Percentiles rank a stretch among this genome's conserved stretches.
These are phyloP conservation scores for Rhodotorula sphaerocarpa DNA, from an alignment of 768 basidiomycete species.

Conservation along the genomic window DNA sequence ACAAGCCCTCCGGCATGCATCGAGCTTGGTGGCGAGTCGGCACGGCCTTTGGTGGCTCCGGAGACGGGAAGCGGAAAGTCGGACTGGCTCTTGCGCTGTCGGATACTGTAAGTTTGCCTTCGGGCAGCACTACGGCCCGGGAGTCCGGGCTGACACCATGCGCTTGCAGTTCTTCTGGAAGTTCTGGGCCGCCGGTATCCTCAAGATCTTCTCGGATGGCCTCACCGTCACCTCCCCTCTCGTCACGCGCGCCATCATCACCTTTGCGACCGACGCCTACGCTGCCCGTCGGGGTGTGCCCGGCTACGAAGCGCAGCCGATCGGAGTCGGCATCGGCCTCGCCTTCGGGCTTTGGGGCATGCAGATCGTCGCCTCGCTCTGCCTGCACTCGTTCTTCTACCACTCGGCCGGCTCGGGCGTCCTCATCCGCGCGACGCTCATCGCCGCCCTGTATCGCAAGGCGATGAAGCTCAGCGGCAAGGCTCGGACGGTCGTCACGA, in stretches of 20 bases:
- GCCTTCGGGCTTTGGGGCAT: slow-evolving; percentile 62
- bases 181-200: slow-evolving; percentile 64
- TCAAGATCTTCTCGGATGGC: slow-evolving; percentile 63
- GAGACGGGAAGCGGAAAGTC: slow-evolving; percentile 55
- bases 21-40: slow-evolving; percentile 57
- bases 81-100: slow-evolving; percentile 51
- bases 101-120: slow-evolving; percentile 11
- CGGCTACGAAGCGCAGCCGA: slow-evolving; percentile 37
- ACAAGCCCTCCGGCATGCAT: slow-evolving; percentile 50
- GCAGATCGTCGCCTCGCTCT: slow-evolving; percentile 60
- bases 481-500: slow-evolving; percentile 68
- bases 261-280: slow-evolving; percentile 62
- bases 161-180: slow-evolving; percentile 61
- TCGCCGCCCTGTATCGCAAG: slow-evolving; percentile 74
- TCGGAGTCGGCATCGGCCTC: slow-evolving; percentile 59
- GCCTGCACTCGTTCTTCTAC: slow-evolving; percentile 70
- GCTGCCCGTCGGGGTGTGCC: slow-evolving; percentile 46
- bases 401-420: slow-evolving; percentile 69
- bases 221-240: slow-evolving; percentile 68
- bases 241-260: slow-evolving; percentile 67
- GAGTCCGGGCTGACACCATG: not conserved
- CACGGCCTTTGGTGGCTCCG: slow-evolving; percentile 48
- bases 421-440: slow-evolving; percentile 70
- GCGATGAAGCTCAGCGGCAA: slow-evolving; percentile 68
- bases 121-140: not conserved